Conservation (phyloP, 106 monocot genomes). For the Acorus calamus region DNA sequence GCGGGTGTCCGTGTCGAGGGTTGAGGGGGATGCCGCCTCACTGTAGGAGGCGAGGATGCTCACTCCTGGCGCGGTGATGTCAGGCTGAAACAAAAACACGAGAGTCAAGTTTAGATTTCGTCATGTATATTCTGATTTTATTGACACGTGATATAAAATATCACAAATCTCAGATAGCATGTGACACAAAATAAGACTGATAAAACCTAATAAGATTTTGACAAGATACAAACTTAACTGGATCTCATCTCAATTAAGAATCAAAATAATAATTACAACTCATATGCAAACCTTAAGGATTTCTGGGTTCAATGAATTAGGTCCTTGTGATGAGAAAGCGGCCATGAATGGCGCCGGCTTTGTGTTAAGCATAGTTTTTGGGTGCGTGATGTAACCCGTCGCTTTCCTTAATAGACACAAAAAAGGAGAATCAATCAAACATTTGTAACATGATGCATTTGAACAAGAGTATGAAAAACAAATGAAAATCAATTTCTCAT, state of each 20-base stretch:
- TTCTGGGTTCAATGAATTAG: slow-evolving; percentile 30
- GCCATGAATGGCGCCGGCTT: slow-evolving; percentile 52
- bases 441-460: too few species aligned
- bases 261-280: too few species aligned
- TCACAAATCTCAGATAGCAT: too few species aligned
- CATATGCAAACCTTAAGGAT: slow-evolving; percentile 40
- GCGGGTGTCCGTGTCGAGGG: background rate
- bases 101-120: background rate
- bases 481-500: too few species aligned
- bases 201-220: background rate
- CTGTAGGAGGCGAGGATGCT: slow-evolving; percentile 31
- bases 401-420: slow-evolving; percentile 10
- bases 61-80: slow-evolving; percentile 53
- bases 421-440: too few species aligned
- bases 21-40: slow-evolving; percentile 1
- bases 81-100: slow-evolving; percentile 26
- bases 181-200: too few species aligned
- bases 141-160: too few species aligned
- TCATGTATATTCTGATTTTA: background rate
- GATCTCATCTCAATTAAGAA: too few species aligned
- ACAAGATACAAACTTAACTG: background rate
- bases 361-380: slow-evolving; percentile 8
- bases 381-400: slow-evolving; percentile 21
- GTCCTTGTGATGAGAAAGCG: slow-evolving; percentile 60
- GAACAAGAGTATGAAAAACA: too few species aligned